These are phyloP conservation scores for Collybia sordida DNA, from an alignment of 768 basidiomycete genomes.

Conservation along the genomic window DNA sequence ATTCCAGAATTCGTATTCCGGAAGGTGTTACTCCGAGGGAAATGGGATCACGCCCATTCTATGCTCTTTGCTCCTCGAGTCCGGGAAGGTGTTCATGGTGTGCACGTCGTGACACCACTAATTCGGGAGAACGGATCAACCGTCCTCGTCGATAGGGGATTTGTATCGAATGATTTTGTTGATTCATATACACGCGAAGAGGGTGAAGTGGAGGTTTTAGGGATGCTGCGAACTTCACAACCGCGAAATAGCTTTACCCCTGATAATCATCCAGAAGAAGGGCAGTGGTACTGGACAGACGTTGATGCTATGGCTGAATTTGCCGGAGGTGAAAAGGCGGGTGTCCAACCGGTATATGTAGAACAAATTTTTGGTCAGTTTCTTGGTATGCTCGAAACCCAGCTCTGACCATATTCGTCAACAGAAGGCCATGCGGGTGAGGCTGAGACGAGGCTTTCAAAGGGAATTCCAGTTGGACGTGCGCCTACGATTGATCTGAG, in stretches of 20 bases:
- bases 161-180: slow-evolving; percentile 61
- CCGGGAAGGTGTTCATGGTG: slow-evolving; percentile 86
- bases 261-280: slow-evolving; percentile 75
- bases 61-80: slow-evolving; percentile 86
- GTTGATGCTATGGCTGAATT: slow-evolving; percentile 75
- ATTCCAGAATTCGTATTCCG: slow-evolving; percentile 90
- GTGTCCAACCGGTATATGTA: slow-evolving; percentile 85
- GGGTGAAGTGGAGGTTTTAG: slow-evolving; percentile 71
- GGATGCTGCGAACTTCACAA: slow-evolving; percentile 84
- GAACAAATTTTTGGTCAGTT: slow-evolving; percentile 88
- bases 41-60: slow-evolving; percentile 74
- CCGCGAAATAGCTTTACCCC: slow-evolving; percentile 82
- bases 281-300: slow-evolving; percentile 94
- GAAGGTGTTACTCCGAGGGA: slow-evolving; percentile 76
- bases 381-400: not conserved
- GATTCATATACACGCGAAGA: slow-evolving; percentile 33
- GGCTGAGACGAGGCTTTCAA: slow-evolving; percentile 51
- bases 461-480: slow-evolving; percentile 86
- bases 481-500: slow-evolving; percentile 81
- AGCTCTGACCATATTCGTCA: slow-evolving; percentile 3
- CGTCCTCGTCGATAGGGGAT: slow-evolving; percentile 90
- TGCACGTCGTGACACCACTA: slow-evolving; percentile 86
- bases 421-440: slow-evolving; percentile 86
- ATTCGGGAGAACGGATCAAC: slow-evolving; percentile 78
- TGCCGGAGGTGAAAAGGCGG: slow-evolving; percentile 68